Evolutionary conservation across 2,329 filamentous ascomycete species (phyloP).

Genomic region (Sporothrix phasma): DNA sequence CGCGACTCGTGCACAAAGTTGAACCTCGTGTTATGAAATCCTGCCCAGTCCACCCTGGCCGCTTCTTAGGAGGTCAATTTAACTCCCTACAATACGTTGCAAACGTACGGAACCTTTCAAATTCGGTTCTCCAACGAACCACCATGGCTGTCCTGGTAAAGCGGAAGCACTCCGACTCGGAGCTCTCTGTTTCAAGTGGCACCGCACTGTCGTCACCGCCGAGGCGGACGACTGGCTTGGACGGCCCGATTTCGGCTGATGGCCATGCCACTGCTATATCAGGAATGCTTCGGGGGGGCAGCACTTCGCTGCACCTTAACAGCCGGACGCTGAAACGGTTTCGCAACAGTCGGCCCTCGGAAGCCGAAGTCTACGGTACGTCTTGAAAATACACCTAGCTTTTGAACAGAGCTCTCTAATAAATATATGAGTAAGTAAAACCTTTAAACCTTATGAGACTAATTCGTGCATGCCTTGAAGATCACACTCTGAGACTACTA

Average conservation of each 20-base stretch:
- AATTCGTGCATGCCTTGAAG: conserved; percentile 26
- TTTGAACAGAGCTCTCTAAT: not conserved
- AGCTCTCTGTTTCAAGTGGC: conserved; percentile 39
- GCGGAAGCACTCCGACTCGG: conserved; percentile 53
- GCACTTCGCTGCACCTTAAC: conserved; percentile 36
- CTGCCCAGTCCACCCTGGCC: too few species aligned
- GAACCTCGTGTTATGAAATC: too few species aligned
- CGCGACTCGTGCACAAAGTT: too few species aligned
- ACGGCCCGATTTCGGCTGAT: conserved; percentile 25
- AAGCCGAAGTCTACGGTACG: conserved; percentile 46
- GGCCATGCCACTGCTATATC: conserved; percentile 24
- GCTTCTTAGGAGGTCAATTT: too few species aligned
- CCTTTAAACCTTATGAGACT: not conserved
- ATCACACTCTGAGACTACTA: conserved; percentile 47
- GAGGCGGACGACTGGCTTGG: conserved; percentile 23
- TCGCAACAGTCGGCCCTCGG: conserved; percentile 48
- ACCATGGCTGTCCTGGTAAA: conserved; percentile 43
- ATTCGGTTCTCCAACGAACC: too few species aligned
- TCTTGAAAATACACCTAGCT: conserved; percentile 13
- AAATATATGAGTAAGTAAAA: not conserved
- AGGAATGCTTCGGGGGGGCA: conserved; percentile 25
- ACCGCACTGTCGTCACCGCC: conserved; percentile 34
- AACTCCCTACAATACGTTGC: too few species aligned
- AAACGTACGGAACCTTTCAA: too few species aligned
- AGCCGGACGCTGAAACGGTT: conserved; percentile 53